Evolutionary conservation across 768 basidiomycete species (phyloP).

Genomic region (Mycena galericulata): DNA sequence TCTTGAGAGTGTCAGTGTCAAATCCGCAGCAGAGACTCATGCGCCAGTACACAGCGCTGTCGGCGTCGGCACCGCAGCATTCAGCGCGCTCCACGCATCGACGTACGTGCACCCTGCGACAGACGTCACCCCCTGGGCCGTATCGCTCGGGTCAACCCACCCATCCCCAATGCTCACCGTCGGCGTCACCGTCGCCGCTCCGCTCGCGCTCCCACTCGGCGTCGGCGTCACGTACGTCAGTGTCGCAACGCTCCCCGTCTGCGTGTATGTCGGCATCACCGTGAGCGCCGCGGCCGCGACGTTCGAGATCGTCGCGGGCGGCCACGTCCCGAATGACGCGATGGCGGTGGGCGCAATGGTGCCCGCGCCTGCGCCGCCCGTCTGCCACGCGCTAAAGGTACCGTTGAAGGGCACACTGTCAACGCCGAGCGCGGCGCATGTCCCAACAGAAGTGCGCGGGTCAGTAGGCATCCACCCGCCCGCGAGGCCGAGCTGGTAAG

Average conservation of each 20-base stretch:
- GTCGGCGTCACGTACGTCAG: constrained; percentile 60
- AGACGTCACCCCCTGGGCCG: constrained; percentile 52
- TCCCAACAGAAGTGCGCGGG: constrained; percentile 67
- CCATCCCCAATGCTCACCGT: constrained; percentile 62
- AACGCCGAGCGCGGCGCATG: constrained; percentile 63
- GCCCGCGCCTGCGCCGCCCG: too few species aligned
- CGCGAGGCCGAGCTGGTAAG: constrained; percentile 75
- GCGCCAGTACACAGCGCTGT: too few species aligned
- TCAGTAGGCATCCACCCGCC: constrained; percentile 46
- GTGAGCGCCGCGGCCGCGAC: too few species aligned
- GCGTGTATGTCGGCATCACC: too few species aligned
- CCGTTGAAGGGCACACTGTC: constrained; percentile 49
- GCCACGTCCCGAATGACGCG: too few species aligned
- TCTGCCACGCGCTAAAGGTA: constrained; percentile 65
- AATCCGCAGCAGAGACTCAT: too few species aligned
- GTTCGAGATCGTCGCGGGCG: too few species aligned
- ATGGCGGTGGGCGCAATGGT: too few species aligned
- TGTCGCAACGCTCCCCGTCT: too few species aligned
- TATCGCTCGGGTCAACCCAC: constrained; percentile 65
- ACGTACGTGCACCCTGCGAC: constrained; percentile 64
- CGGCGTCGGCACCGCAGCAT: too few species aligned
- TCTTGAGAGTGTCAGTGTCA: too few species aligned
- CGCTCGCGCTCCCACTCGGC: background rate
- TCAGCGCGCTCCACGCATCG: too few species aligned
- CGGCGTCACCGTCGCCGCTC: constrained; percentile 3